Conservation (phyloP, 139 green algal genomes). For the Dunaliella primolecta region DNA sequence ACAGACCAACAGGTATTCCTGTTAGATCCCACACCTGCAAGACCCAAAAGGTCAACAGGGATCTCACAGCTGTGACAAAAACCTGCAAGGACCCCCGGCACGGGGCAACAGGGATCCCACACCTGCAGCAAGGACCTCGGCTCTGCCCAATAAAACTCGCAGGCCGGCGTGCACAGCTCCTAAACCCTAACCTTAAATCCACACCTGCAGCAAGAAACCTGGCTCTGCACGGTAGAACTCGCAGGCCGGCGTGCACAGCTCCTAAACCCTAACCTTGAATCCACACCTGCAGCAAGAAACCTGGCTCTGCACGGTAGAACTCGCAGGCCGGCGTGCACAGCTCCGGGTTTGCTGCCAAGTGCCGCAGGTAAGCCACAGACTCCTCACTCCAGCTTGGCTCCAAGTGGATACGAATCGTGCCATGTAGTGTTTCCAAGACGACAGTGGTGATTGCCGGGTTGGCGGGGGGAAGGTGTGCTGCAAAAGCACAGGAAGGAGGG, state of each 20-base stretch:
- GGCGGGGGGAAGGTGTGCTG: constrained; percentile 17
- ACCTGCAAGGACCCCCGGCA: too few species aligned
- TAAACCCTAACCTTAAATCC: neutral
- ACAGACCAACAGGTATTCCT: too few species aligned
- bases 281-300: constrained; percentile 14
- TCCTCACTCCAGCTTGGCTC: constrained; percentile 17
- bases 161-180: neutral
- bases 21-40: too few species aligned
- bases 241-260: neutral
- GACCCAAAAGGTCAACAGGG: too few species aligned
- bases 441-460: constrained; percentile 7
- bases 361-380: constrained; percentile 6
- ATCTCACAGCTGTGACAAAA: too few species aligned
- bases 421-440: constrained; percentile 11
- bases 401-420: constrained; percentile 18
- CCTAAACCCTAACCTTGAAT: neutral
- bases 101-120: neutral
- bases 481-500: too few species aligned
- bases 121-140: neutral
- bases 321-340: constrained; percentile 25
- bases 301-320: constrained; percentile 32
- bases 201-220: neutral
- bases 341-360: neutral
- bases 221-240: neutral
- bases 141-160: neutral